Evolutionary conservation across 768 basidiomycete genomes (phyloP).

Genomic region (Rhizopogon vinicolor): DNA sequence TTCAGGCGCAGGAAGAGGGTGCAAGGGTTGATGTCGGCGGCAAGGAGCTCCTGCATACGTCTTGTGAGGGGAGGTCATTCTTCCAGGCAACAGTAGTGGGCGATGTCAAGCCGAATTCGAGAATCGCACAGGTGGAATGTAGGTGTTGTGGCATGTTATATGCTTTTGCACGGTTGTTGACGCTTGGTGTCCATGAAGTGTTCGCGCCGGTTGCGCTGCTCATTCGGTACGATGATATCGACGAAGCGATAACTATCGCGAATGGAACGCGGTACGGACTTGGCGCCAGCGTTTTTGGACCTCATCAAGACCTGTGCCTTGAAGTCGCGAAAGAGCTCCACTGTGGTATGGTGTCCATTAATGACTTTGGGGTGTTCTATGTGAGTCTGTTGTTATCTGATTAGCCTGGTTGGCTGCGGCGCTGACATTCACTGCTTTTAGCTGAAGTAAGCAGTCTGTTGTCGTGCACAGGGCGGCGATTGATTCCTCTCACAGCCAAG

Average conservation of each 20-base stretch:
- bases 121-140: conserved; percentile 80
- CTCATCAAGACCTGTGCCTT: conserved; percentile 71
- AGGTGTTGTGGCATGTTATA: conserved; percentile 24
- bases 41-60: conserved; percentile 55
- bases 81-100: conserved; percentile 88
- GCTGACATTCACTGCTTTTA: conserved; percentile 24
- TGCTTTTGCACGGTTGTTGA: neutral
- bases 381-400: conserved; percentile 36
- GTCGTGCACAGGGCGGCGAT: conserved; percentile 8
- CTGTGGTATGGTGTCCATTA: conserved; percentile 96
- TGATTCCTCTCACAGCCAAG: conserved; percentile 51
- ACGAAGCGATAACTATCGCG: conserved; percentile 84
- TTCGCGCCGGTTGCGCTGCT: conserved; percentile 92
- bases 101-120: conserved; percentile 64
- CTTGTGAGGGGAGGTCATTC: conserved; percentile 70
- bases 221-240: conserved; percentile 77
- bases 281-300: conserved; percentile 93
- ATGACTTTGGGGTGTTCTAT: conserved; percentile 91
- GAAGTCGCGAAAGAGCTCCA: conserved; percentile 78
- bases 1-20: conserved; percentile 64
- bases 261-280: conserved; percentile 88
- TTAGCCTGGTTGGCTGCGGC: conserved; percentile 3
- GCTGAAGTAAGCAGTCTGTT: conserved; percentile 55
- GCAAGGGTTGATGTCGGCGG: conserved; percentile 66
- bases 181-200: conserved; percentile 43